Evolutionary conservation across 116 monocot species (phyloP).

Genomic region (Zostera marina): DNA sequence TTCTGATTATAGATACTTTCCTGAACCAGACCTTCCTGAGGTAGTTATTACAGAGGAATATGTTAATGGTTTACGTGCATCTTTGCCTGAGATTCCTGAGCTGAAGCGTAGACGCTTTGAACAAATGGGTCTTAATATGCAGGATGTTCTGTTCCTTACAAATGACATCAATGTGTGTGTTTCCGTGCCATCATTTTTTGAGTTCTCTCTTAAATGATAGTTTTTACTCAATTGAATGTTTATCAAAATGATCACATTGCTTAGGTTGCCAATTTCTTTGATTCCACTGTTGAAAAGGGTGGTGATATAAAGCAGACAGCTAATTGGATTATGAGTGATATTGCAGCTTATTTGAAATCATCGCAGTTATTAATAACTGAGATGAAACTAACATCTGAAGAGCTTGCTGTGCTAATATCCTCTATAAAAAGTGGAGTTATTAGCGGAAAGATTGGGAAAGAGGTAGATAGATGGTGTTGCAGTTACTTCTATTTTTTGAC

Average conservation of each 20-base stretch:
- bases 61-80: conserved; percentile 36
- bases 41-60: conserved; percentile 55
- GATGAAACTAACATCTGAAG: conserved; percentile 65
- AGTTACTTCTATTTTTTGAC: neutral
- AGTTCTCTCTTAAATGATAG: neutral
- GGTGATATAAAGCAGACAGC: conserved; percentile 86
- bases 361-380: conserved; percentile 58
- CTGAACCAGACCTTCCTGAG: conserved; percentile 97
- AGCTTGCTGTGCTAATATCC: conserved; percentile 80
- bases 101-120: conserved; percentile 85
- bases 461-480: conserved; percentile 32
- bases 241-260: neutral
- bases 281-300: conserved; percentile 58
- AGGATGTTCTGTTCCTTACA: conserved; percentile 93
- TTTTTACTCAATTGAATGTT: neutral
- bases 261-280: conserved; percentile 85
- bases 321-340: conserved; percentile 99
- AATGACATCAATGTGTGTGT: conserved; percentile 51
- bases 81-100: conserved; percentile 90
- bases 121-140: conserved; percentile 81
- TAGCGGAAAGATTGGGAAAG: conserved; percentile 97
- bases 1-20: conserved; percentile 97
- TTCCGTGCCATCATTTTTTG: neutral
- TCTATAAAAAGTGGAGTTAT: conserved; percentile 81
- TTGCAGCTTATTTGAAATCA: conserved; percentile 90